A percentile compares a stretch with the other conserved stretches of the same genome.
These are phyloP conservation scores for Yarrowia sp. DNA, from an alignment of 805 yeast species.

Conservation along the genomic window DNA sequence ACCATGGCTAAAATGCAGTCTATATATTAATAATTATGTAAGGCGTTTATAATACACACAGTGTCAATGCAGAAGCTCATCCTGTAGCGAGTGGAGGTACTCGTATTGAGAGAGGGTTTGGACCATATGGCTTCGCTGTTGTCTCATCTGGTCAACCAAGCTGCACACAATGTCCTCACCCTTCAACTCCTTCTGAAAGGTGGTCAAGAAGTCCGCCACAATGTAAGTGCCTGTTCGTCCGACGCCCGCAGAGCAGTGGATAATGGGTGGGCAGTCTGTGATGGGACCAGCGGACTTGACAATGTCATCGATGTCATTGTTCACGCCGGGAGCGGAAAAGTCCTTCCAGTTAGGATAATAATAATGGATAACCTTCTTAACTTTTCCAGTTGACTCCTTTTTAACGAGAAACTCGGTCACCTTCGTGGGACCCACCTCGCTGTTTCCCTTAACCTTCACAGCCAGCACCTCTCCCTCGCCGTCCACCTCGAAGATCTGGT, in stretches of 20 bases:
- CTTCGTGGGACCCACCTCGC: background rate
- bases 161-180: slow-evolving; percentile 35
- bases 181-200: slow-evolving; percentile 41
- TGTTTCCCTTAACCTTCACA: background rate
- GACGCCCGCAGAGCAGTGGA: slow-evolving; percentile 96
- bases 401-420: slow-evolving; percentile 5
- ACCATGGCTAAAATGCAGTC: background rate
- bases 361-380: slow-evolving; percentile 42
- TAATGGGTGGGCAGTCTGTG: slow-evolving; percentile 53
- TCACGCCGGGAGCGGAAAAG: slow-evolving; percentile 56
- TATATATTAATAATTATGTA: slow-evolving; percentile 11
- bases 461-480: slow-evolving; percentile 2
- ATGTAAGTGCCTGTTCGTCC: slow-evolving; percentile 93
- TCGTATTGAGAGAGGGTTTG: slow-evolving; percentile 42
- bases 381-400: background rate
- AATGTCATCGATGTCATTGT: slow-evolving; percentile 50
- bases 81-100: slow-evolving; percentile 38
- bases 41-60: background rate
- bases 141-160: slow-evolving; percentile 40
- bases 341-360: slow-evolving; percentile 84
- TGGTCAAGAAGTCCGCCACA: slow-evolving; percentile 56
- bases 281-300: slow-evolving; percentile 39
- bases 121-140: slow-evolving; percentile 46
- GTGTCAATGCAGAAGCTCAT: background rate
- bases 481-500: background rate